phyloP scores from a whole-genome alignment of 371 early-diverging fungal species.

The Mucor piriformis region DNA sequence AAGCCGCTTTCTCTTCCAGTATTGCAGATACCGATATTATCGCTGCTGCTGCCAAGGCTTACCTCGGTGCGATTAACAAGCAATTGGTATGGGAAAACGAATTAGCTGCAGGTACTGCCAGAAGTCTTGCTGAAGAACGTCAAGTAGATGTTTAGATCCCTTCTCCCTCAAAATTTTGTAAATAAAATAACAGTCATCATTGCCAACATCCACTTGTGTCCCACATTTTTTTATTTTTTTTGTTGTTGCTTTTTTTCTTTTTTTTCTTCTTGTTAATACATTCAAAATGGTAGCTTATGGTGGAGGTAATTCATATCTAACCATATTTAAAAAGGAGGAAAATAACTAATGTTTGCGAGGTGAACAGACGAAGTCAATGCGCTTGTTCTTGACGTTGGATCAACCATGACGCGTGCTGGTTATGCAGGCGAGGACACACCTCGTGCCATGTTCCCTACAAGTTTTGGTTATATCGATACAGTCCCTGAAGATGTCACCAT shows the following conservation, averaged over 20 bases:
- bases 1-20: slow-evolving; percentile 66
- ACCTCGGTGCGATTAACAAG: slow-evolving; percentile 82
- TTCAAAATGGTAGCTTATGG: slow-evolving; percentile 68
- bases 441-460: slow-evolving; percentile 82
- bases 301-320: slow-evolving; percentile 53
- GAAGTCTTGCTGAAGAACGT: slow-evolving; percentile 47
- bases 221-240: neutral
- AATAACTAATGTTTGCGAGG: neutral
- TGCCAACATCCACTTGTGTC: too few species aligned
- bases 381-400: slow-evolving; percentile 90
- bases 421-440: slow-evolving; percentile 97
- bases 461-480: slow-evolving; percentile 30
- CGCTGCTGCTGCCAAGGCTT: slow-evolving; percentile 84
- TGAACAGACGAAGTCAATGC: slow-evolving; percentile 91
- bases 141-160: slow-evolving; percentile 44
- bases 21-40: slow-evolving; percentile 85
- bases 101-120: slow-evolving; percentile 29
- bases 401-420: slow-evolving; percentile 85
- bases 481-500: slow-evolving; percentile 44
- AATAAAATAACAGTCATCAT: neutral
- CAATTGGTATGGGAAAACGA: slow-evolving; percentile 53
- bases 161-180: too few species aligned
- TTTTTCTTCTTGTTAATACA: neutral
- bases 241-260: neutral
- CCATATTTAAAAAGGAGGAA: neutral